phyloP scores from a whole-genome alignment of 2,329 filamentous ascomycete genomes.

The Fusarium xylarioides region DNA sequence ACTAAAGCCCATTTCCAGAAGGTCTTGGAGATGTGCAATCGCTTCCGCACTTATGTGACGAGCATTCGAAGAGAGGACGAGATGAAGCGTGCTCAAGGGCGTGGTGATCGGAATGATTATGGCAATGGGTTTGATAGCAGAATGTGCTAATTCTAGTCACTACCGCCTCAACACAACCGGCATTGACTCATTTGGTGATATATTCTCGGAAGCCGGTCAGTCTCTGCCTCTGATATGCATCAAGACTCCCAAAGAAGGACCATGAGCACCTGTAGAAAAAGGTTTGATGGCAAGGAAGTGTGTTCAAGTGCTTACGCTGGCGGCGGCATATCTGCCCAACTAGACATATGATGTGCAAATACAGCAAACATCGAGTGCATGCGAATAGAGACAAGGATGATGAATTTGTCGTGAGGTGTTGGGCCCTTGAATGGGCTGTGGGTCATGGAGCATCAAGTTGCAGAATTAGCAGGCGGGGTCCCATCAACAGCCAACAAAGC shows the following conservation, averaged over 20 bases:
- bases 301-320: background rate
- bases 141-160: background rate
- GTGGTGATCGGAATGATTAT: background rate
- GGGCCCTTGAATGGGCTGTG: background rate
- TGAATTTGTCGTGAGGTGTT: background rate
- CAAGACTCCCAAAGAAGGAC: background rate
- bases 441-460: background rate
- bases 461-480: background rate
- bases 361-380: background rate
- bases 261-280: too few relatives aligned
- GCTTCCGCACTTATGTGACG: background rate
- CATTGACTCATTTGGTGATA: rapidly evolving
- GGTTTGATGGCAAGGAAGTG: background rate
- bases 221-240: background rate
- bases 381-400: too few relatives aligned
- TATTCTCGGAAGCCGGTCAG: background rate
- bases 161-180: rapidly evolving
- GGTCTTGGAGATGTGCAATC: background rate
- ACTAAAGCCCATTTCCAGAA: background rate
- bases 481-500: background rate
- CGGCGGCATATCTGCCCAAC: background rate
- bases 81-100: background rate
- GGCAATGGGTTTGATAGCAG: background rate
- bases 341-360: background rate
- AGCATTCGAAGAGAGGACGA: background rate